Percentiles rank a stretch among this genome's conserved stretches.
phyloP scores from a whole-genome alignment of 208 protist species.

The Vickermania ingenoplastis region DNA sequence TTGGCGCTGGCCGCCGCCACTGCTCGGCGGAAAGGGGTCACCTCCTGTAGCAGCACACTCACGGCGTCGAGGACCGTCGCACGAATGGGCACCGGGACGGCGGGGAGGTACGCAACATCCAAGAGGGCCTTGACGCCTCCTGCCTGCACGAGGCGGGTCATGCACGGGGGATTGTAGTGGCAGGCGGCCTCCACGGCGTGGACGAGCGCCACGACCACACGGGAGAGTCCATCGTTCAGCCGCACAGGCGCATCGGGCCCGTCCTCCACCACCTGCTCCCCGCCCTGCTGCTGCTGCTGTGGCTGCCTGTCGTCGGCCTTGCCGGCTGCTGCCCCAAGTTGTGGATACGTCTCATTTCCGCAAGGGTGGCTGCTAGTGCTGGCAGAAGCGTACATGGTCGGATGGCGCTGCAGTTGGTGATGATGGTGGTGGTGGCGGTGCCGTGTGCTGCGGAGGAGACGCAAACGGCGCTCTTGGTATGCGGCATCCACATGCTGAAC shows the following conservation, averaged over 20 bases:
- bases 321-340: background rate
- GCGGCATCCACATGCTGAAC: constrained; percentile 68
- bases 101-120: constrained; percentile 59
- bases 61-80: constrained; percentile 65
- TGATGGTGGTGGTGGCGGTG: background rate
- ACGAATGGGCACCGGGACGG: constrained; percentile 52
- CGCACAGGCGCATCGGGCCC: constrained; percentile 16
- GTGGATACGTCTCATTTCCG: too few species aligned
- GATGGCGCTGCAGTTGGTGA: background rate
- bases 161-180: constrained; percentile 75
- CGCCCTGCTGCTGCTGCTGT: background rate
- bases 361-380: too few species aligned
- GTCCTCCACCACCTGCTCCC: background rate
- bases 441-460: constrained; percentile 10
- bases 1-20: constrained; percentile 12
- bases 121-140: constrained; percentile 62
- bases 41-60: constrained; percentile 80
- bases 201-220: constrained; percentile 54
- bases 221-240: constrained; percentile 26
- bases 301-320: background rate
- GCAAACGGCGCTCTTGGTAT: constrained; percentile 25
- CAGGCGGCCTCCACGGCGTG: constrained; percentile 77
- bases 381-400: too few species aligned
- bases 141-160: constrained; percentile 63
- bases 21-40: constrained; percentile 56